These are phyloP conservation scores for Kingdonia uniflora DNA, from an alignment of 164 flowering plant species.

Conservation along the genomic window DNA sequence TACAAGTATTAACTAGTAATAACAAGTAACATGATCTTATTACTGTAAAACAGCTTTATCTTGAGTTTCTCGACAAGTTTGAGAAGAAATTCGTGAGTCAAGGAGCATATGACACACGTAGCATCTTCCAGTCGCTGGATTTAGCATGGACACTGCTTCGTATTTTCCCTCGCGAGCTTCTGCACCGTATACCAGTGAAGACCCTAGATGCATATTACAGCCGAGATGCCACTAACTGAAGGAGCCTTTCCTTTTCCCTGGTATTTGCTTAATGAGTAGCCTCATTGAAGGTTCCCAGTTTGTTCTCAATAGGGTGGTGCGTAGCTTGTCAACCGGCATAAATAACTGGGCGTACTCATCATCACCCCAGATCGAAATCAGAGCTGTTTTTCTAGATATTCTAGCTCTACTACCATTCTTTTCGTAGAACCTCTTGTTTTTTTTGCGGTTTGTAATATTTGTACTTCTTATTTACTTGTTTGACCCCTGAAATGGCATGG, in stretches of 20 bases:
- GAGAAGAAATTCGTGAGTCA: constrained; percentile 90
- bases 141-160: constrained; percentile 96
- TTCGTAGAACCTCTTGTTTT: constrained; percentile 5
- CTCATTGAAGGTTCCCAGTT: constrained; percentile 4
- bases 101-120: constrained; percentile 96
- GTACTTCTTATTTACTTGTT: constrained; percentile 8
- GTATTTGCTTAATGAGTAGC: constrained; percentile 1
- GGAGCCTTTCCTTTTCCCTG: neutral
- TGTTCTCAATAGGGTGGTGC: constrained; percentile 5
- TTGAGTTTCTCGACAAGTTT: constrained; percentile 91
- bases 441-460: constrained; percentile 19
- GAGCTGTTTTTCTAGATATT: constrained; percentile 6
- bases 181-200: constrained; percentile 97
- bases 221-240: constrained; percentile 28
- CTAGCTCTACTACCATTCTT: constrained; percentile 15
- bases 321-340: constrained; percentile 4
- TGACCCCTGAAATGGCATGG: constrained; percentile 11
- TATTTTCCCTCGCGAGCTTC: constrained; percentile 95
- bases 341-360: constrained; percentile 21
- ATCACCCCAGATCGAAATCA: neutral
- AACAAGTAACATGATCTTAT: too few relatives aligned
- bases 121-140: constrained; percentile 94
- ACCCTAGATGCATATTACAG: constrained; percentile 62
- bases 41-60: constrained; percentile 50
- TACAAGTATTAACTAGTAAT: too few relatives aligned